Evolutionary conservation across 2,329 filamentous ascomycete genomes (phyloP).

Genomic region (Pseudophaeomoniella oleicola): DNA sequence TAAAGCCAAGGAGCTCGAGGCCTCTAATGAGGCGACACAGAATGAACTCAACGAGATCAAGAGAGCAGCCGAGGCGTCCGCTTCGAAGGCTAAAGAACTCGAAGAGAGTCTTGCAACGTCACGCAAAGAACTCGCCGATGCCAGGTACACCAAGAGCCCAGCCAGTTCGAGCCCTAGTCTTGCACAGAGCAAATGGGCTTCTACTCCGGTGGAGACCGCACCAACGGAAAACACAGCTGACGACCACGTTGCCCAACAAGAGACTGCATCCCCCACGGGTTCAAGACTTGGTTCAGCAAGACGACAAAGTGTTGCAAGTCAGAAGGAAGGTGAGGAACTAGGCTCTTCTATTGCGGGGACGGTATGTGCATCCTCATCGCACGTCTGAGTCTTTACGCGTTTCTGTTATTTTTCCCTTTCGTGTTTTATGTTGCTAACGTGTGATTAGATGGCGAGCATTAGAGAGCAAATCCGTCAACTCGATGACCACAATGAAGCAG

Average conservation of each 20-base stretch:
- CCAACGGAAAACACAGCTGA: constrained; percentile 16
- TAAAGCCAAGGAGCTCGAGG: constrained; percentile 8
- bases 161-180: constrained; percentile 15
- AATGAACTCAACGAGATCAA: constrained; percentile 5
- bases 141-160: constrained; percentile 7
- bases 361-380: not conserved
- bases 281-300: not conserved
- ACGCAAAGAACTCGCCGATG: constrained; percentile 4
- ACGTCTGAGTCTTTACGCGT: not conserved
- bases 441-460: constrained; percentile 29
- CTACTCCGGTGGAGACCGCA: constrained; percentile 7
- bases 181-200: constrained; percentile 27
- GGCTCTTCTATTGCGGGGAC: constrained; percentile 32
- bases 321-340: constrained; percentile 29
- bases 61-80: not conserved
- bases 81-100: constrained; percentile 5
- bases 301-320: not conserved
- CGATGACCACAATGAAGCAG: constrained; percentile 25
- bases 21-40: constrained; percentile 6
- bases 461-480: constrained; percentile 11
- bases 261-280: not conserved
- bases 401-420: not conserved
- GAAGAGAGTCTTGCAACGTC: constrained; percentile 9
- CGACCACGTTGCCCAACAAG: constrained; percentile 12
- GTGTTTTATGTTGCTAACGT: constrained; percentile 5